A percentile compares a stretch with the other conserved stretches of the same genome.
These are phyloP conservation scores for Termitomyces sp. DNA, from an alignment of 768 basidiomycete species.

Conservation along the genomic window DNA sequence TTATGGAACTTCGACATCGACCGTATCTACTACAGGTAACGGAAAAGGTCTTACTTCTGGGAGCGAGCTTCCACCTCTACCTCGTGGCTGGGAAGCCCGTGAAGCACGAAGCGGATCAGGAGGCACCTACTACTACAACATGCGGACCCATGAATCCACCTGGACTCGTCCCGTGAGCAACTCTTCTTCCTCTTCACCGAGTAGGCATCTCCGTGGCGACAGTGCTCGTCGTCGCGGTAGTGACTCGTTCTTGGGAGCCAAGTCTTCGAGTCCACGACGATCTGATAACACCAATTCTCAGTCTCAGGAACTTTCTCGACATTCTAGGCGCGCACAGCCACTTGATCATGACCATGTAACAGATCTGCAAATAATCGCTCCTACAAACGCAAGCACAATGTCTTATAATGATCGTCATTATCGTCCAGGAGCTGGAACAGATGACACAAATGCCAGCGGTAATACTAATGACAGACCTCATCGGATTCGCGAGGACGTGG, in stretches of 20 bases:
- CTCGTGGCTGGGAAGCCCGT: conserved; percentile 58
- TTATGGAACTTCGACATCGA: conserved; percentile 22
- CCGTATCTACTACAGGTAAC: conserved; percentile 16
- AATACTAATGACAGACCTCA: conserved; percentile 19
- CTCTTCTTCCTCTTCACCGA: conserved; percentile 19
- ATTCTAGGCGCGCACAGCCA: conserved; percentile 14
- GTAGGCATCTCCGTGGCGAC: conserved; percentile 17
- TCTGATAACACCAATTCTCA: conserved; percentile 27
- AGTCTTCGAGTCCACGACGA: conserved; percentile 17
- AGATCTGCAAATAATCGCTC: conserved; percentile 13
- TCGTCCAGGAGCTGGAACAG: conserved; percentile 36
- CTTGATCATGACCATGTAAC: conserved; percentile 5
- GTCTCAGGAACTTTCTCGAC: conserved; percentile 19
- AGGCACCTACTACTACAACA: conserved; percentile 53
- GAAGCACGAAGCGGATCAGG: conserved; percentile 42
- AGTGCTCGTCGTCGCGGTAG: conserved; percentile 19
- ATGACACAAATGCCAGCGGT: conserved; percentile 11
- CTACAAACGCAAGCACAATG: conserved; percentile 22
- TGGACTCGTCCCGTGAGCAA: conserved; percentile 48
- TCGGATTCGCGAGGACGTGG: conserved; percentile 9
- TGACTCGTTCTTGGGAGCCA: conserved; percentile 20
- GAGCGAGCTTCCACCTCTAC: conserved; percentile 30
- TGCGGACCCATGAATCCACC: conserved; percentile 47
- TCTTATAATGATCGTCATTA: conserved; percentile 64
- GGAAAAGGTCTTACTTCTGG: conserved; percentile 15